Evolutionary conservation across 2,329 filamentous ascomycete genomes (phyloP), one percentile per base, ranked within the genome.

Genomic region (Neonectria faginata): DNA sequence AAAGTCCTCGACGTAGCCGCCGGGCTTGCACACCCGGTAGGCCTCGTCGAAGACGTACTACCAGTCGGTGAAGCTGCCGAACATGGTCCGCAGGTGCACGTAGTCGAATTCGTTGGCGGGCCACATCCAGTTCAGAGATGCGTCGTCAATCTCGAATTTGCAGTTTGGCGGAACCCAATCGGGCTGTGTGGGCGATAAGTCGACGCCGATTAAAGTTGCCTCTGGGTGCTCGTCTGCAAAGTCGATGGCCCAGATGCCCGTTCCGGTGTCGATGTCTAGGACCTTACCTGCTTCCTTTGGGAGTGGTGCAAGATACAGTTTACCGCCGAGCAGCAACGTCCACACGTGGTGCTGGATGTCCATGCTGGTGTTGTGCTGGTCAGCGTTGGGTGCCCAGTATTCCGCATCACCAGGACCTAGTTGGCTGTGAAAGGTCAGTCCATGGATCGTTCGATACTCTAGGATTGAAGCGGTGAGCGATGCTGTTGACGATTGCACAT

Each of bases 221-320:
- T 61, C 48, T 1, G 65, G 61, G 27, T 62, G 54, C n/a, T 67
- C 51, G 25, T 58, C 57, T 5, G 57, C 65, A 44, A 67, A 65
- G 20, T 67, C 65, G 14, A 67, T 65, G 16, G 65, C 65, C 62
- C 57, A 67, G 68, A 72, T 60, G 20, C 64, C 60, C 14, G 64
- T 66, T 16, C 64, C 64, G 2, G 64, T 66, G 2, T 61, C 64
- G 14, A 65, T 27, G n/a, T 67, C 64, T 4, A 67, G 57, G n/a
- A 67, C 64, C 12, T 58, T 62, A 14, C 45, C 47, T 7, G 60
- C 45, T 22, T 48, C 11, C 2, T 48, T 16, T 3, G 51, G 22
- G 1, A 64, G 52, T 5, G 62, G 62, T 2, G 57, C 62, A 5
- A 64, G 51, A 18, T 48, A 29, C 3, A 64, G 62, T 22, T 57